phyloP scores from a whole-genome alignment of 2,329 filamentous ascomycete species.

The Monosporascus cannonballus region DNA sequence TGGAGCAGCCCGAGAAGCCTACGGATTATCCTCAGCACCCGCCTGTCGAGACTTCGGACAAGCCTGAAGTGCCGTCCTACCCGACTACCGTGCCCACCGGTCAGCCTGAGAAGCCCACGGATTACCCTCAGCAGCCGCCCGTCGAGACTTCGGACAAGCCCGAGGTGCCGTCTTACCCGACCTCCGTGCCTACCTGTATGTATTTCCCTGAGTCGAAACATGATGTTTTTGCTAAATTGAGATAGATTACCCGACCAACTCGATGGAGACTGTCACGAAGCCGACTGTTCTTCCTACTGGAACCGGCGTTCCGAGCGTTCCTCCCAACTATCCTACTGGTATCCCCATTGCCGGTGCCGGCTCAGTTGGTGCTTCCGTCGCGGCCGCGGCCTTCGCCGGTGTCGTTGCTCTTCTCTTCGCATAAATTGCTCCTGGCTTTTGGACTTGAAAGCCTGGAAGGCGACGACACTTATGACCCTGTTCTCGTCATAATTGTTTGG shows the following conservation, averaged over 20 bases:
- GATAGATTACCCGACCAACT: background rate
- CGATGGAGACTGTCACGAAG: slow-evolving; percentile 19
- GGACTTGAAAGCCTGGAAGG: slow-evolving; percentile 27
- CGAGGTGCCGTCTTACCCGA: background rate
- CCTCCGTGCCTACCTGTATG: background rate
- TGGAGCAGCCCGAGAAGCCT: slow-evolving; percentile 4
- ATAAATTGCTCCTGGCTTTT: slow-evolving; percentile 31
- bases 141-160: slow-evolving; percentile 7
- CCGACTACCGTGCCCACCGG: too few relatives aligned
- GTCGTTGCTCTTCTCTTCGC: slow-evolving; percentile 47
- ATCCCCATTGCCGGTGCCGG: slow-evolving; percentile 41
- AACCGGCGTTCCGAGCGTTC: slow-evolving; percentile 24
- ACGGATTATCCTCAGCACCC: slow-evolving; percentile 13
- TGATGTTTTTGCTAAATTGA: background rate
- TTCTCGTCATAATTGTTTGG: slow-evolving; percentile 25
- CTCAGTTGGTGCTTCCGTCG: slow-evolving; percentile 45
- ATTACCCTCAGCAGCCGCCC: slow-evolving; percentile 15
- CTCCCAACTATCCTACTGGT: slow-evolving; percentile 30
- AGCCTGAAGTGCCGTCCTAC: background rate
- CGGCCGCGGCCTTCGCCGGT: slow-evolving; percentile 50
- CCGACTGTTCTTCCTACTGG: slow-evolving; percentile 8
- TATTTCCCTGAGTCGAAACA: background rate
- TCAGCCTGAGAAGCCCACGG: too few relatives aligned
- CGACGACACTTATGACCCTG: slow-evolving; percentile 32
- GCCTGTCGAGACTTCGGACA: slow-evolving; percentile 8